Percentiles rank a stretch among this genome's conserved stretches.
phyloP scores from a whole-genome alignment of 2,329 filamentous ascomycete genomes.

The Colletotrichum destructivum region DNA sequence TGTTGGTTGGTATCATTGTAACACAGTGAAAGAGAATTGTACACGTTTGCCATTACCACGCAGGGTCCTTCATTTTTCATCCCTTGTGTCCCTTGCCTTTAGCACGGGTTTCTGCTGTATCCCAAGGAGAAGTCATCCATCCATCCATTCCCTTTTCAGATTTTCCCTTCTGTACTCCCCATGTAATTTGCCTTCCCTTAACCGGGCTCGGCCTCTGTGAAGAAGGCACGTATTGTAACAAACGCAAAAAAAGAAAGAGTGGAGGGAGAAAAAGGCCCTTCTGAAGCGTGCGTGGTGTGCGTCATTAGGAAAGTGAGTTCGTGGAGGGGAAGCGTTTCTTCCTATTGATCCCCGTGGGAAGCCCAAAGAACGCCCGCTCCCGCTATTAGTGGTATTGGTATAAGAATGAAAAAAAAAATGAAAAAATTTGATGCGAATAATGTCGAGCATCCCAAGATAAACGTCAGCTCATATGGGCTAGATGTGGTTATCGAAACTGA shows the following conservation, averaged over 20 bases:
- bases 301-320: not conserved
- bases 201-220: not conserved
- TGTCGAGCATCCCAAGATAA: not conserved
- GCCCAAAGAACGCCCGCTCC: slow-evolving; percentile 23
- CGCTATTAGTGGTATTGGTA: not conserved
- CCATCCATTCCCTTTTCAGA: not conserved
- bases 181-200: not conserved
- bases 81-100: not conserved
- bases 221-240: not conserved
- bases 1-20: slow-evolving; percentile 15
- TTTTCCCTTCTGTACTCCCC: not conserved
- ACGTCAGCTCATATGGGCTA: not conserved
- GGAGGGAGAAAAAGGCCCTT: not conserved
- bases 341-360: slow-evolving; percentile 1
- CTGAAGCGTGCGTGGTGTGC: not conserved
- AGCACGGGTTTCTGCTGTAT: not conserved
- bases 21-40: not conserved
- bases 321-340: not conserved
- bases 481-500: not conserved
- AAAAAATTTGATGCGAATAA: too few relatives aligned
- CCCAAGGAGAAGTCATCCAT: not conserved
- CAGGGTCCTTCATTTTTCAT: not conserved
- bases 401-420: not conserved
- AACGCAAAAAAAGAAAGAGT: not conserved
- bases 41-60: not conserved